A percentile compares a stretch with the other conserved stretches of the same genome.
Conservation (phyloP, 805 yeast species). For the Ogataea pignaliae region DNA sequence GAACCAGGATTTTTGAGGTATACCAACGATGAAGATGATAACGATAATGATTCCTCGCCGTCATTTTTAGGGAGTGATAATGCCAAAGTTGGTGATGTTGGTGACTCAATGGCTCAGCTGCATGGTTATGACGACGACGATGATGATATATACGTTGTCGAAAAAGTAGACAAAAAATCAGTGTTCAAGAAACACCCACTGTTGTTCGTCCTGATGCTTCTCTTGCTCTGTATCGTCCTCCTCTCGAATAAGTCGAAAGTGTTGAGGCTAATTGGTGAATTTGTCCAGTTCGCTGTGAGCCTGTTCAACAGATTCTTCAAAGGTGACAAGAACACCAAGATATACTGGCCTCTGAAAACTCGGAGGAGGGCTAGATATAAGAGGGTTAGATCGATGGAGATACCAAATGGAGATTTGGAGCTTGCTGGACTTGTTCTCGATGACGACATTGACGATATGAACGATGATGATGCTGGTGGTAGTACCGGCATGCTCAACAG, state of each 20-base stretch:
- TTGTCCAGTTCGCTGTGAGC: conserved; percentile 11
- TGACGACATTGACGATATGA: conserved; percentile 2
- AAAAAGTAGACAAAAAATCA: conserved; percentile 38
- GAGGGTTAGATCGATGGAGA: conserved; percentile 21
- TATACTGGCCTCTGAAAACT: conserved; percentile 21
- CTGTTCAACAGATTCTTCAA: conserved; percentile 4
- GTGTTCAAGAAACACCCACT: conserved; percentile 13
- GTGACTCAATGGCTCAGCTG: not conserved
- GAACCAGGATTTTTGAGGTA: conserved; percentile 17
- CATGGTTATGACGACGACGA: conserved; percentile 24
- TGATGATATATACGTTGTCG: conserved; percentile 37
- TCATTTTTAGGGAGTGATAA: not conserved
- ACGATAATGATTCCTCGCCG: conserved; percentile 13
- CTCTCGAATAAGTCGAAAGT: conserved; percentile 17
- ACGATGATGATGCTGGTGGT: conserved; percentile 29
- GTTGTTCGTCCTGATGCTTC: conserved; percentile 2
- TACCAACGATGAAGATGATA: conserved; percentile 28
- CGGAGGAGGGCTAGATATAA: conserved; percentile 16
- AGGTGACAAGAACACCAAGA: conserved; percentile 4
- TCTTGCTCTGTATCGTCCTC: conserved; percentile 4
- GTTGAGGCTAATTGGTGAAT: conserved; percentile 16
- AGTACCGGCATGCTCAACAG: conserved; percentile 1
- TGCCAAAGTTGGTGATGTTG: not conserved
- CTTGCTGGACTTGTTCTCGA: conserved; percentile 1
- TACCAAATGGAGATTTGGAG: conserved; percentile 10